A percentile compares a stretch with the other conserved stretches of the same genome.
Conservation (phyloP, 306 rosid species). For the Ceratonia siliqua region DNA sequence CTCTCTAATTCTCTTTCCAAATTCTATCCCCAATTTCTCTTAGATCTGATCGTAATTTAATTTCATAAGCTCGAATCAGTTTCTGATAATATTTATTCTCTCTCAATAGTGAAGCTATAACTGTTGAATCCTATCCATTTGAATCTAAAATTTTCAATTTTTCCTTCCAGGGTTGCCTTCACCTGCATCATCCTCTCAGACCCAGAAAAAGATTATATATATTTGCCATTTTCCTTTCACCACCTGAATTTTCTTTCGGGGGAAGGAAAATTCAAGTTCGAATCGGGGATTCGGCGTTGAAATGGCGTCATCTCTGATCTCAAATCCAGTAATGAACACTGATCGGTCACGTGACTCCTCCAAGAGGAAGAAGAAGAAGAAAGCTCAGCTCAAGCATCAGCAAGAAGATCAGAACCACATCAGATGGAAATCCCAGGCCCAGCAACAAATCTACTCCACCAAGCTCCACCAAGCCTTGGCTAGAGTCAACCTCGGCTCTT, state of each 20-base stretch:
- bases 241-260: not conserved
- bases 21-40: constrained; percentile 6
- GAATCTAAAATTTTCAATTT: constrained; percentile 20
- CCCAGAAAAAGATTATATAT: not conserved
- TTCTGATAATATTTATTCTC: not conserved
- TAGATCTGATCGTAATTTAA: not conserved
- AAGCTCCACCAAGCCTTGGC: constrained; percentile 72
- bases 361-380: constrained; percentile 66
- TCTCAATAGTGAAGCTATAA: constrained; percentile 16
- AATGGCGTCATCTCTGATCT: constrained; percentile 65
- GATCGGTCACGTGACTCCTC: constrained; percentile 56
- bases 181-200: not conserved
- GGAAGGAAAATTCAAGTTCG: not conserved
- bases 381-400: constrained; percentile 40
- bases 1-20: not conserved
- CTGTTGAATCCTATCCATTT: constrained; percentile 23
- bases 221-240: not conserved
- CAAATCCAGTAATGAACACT: constrained; percentile 50
- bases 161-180: not conserved
- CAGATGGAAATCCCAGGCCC: constrained; percentile 76
- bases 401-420: constrained; percentile 44
- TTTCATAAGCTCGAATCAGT: too few species aligned
- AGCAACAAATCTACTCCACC: constrained; percentile 75
- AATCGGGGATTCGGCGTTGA: not conserved
- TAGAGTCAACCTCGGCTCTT: constrained; percentile 42